Evolutionary conservation across 768 basidiomycete species (phyloP).

Genomic region (Boletus tomentosulus): DNA sequence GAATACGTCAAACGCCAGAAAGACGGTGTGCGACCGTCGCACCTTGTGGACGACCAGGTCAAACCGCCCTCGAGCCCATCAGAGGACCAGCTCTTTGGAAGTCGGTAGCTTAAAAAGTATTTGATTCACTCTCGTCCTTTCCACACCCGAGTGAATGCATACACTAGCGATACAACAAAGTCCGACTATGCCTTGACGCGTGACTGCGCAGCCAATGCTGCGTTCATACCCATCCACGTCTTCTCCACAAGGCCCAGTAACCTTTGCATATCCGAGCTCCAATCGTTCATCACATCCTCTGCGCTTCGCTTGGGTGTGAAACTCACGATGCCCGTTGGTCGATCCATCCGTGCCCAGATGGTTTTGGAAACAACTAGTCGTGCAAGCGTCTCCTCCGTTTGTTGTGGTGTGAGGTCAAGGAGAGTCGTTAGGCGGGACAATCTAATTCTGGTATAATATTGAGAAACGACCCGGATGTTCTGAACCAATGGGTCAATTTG

Average conservation of each 20-base stretch:
- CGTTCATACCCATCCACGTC: slow-evolving; percentile 98
- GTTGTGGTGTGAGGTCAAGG: slow-evolving; percentile 75
- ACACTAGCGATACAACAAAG: slow-evolving; percentile 16
- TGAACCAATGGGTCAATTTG: slow-evolving; percentile 30
- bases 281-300: slow-evolving; percentile 96
- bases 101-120: slow-evolving; percentile 12
- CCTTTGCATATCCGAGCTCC: slow-evolving; percentile 96
- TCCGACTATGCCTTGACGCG: slow-evolving; percentile 43
- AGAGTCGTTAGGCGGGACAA: slow-evolving; percentile 77
- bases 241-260: slow-evolving; percentile 90
- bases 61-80: slow-evolving; percentile 19
- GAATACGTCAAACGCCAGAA: slow-evolving; percentile 73
- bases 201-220: slow-evolving; percentile 80
- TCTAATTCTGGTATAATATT: slow-evolving; percentile 94
- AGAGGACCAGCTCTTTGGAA: slow-evolving; percentile 16
- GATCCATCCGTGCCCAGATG: slow-evolving; percentile 91
- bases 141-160: neutral
- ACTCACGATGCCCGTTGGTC: slow-evolving; percentile 83
- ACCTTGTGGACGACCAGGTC: slow-evolving; percentile 47
- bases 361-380: slow-evolving; percentile 89
- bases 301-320: slow-evolving; percentile 80
- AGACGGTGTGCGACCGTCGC: slow-evolving; percentile 62
- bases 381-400: slow-evolving; percentile 86
- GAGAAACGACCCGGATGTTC: slow-evolving; percentile 93
- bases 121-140: neutral